Conservation (phyloP, 257 asterid genomes). For the Eustoma russellianum region DNA sequence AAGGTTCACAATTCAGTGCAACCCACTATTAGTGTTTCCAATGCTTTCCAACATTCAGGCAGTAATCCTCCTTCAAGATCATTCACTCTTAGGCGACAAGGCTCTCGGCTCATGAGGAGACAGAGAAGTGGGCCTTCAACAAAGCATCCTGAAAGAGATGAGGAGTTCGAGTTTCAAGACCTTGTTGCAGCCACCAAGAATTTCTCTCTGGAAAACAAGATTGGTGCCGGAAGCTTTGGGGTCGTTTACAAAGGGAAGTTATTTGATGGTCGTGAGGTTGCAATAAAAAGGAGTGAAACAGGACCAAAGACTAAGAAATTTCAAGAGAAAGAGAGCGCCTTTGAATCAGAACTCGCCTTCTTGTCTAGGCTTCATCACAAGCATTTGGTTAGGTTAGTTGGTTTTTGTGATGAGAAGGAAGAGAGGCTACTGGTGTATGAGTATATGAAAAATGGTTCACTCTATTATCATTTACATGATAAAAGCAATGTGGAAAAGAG, state of each 20-base stretch:
- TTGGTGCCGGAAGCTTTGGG: conserved; percentile 86
- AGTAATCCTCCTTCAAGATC: conserved; percentile 61
- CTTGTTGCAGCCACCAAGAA: conserved; percentile 51
- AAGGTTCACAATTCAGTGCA: conserved; percentile 79
- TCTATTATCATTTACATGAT: conserved; percentile 61
- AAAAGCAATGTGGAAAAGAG: conserved; percentile 47
- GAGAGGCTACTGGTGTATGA: conserved; percentile 76
- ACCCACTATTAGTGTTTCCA: conserved; percentile 44
- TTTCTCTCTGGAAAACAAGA: conserved; percentile 55
- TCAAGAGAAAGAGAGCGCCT: conserved; percentile 78
- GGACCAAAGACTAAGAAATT: conserved; percentile 53
- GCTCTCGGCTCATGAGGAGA: conserved; percentile 71
- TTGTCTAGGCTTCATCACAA: conserved; percentile 82
- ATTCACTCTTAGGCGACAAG: conserved; percentile 67
- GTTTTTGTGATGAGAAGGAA: conserved; percentile 70
- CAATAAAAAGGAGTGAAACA: conserved; percentile 64
- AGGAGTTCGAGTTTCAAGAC: conserved; percentile 56
- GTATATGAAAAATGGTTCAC: conserved; percentile 82
- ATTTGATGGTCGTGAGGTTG: conserved; percentile 64
- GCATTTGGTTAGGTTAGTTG: conserved; percentile 68
- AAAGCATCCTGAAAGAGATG: conserved; percentile 61
- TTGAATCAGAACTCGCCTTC: conserved; percentile 70
- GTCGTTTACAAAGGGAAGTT: conserved; percentile 66
- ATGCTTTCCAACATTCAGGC: conserved; percentile 27
- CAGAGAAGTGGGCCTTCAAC: conserved; percentile 83